phyloP scores from a whole-genome alignment of 208 protist genomes.

The Entamoeba invadens region DNA sequence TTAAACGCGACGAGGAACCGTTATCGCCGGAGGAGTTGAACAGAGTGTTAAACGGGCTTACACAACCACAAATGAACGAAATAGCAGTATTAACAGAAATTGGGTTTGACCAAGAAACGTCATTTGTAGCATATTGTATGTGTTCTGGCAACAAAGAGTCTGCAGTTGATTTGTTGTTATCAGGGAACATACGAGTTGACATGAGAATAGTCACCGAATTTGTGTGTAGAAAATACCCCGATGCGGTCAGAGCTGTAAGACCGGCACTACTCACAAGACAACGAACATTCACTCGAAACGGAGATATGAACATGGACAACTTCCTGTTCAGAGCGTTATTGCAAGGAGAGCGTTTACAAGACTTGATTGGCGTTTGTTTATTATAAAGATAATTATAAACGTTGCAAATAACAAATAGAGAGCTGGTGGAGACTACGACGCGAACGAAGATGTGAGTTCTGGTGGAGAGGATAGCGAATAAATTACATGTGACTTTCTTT shows the following conservation, averaged over 20 bases:
- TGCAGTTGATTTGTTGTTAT: not conserved
- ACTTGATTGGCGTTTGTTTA: too few species aligned
- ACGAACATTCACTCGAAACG: not conserved
- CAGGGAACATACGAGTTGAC: not conserved
- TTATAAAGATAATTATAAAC: too few species aligned
- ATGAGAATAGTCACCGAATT: not conserved
- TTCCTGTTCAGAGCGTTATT: not conserved
- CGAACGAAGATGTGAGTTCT: too few species aligned
- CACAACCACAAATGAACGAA: not conserved
- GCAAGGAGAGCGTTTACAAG: not conserved
- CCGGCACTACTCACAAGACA: not conserved
- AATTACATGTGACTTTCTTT: too few species aligned
- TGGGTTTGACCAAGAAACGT: not conserved
- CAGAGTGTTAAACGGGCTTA: not conserved
- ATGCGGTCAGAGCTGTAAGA: not conserved
- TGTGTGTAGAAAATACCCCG: not conserved
- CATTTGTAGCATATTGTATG: not conserved
- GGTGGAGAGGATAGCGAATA: too few species aligned
- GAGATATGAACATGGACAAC: not conserved
- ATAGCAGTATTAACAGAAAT: not conserved
- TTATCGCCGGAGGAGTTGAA: not conserved
- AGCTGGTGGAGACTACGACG: too few species aligned
- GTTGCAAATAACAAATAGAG: too few species aligned
- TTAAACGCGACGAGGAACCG: not conserved
- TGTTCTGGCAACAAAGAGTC: not conserved